Evolutionary conservation across 2,329 filamentous ascomycete genomes (phyloP).

Genomic region (Blastomyces parvus): DNA sequence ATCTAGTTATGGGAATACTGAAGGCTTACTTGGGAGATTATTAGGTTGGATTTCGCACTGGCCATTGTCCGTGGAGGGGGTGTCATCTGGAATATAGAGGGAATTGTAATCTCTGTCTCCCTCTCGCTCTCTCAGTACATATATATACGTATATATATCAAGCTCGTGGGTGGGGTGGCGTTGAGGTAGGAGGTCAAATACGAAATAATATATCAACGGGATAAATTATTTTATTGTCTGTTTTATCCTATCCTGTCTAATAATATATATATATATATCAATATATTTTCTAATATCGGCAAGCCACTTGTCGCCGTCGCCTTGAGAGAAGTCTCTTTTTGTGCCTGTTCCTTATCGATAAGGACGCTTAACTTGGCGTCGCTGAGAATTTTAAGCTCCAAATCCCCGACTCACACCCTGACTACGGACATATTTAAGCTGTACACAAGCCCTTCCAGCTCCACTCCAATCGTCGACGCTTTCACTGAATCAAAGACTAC

Average conservation of each 20-base stretch:
- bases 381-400: neutral
- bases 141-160: neutral
- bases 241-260: neutral
- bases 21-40: conserved; percentile 2
- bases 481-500: neutral
- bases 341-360: conserved; percentile 1
- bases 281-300: too few relatives aligned
- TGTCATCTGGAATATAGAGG: neutral
- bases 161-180: neutral
- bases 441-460: neutral
- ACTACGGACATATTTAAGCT: too few relatives aligned
- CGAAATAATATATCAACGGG: neutral
- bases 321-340: neutral
- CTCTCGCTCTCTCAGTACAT: too few relatives aligned
- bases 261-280: neutral
- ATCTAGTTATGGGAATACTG: neutral
- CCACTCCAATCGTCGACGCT: neutral
- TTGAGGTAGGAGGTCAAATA: neutral
- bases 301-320: too few relatives aligned
- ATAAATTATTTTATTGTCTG: neutral
- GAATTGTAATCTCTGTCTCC: too few relatives aligned
- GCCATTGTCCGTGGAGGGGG: neutral
- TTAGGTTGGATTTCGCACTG: neutral
- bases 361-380: neutral
- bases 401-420: too few relatives aligned